phyloP scores from a whole-genome alignment of 257 asterid genomes.

The Jacaranda mimosifolia region DNA sequence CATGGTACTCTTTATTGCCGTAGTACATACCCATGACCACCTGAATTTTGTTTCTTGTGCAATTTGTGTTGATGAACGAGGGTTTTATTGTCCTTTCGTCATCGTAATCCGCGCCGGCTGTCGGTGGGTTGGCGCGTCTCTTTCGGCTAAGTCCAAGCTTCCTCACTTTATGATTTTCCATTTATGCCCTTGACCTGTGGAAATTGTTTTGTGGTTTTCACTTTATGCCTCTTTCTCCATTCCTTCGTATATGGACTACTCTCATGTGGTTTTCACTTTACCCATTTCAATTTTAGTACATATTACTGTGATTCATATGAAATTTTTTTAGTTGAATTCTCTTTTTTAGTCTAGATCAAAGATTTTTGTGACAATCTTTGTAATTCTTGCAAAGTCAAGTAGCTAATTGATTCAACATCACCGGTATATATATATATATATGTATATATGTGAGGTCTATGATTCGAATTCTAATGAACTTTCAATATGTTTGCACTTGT shows the following conservation, averaged over 20 bases:
- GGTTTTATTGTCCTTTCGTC: slow-evolving; percentile 1
- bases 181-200: slow-evolving; percentile 1
- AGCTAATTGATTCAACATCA: no score
- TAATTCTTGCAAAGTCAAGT: no score
- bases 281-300: no score
- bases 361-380: no score
- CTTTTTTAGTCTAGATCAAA: no score
- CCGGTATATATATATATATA: no score
- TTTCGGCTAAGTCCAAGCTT: slow-evolving; percentile 1
- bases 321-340: no score
- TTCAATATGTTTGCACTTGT: no score
- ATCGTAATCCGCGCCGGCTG: background rate
- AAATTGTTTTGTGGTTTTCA: background rate
- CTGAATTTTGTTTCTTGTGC: background rate
- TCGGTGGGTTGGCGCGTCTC: slow-evolving; percentile 18
- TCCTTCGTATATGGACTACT: background rate
- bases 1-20: no score
- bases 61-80: background rate
- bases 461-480: no score
- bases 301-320: no score
- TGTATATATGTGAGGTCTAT: no score
- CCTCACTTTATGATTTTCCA: background rate
- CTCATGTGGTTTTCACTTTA: background rate
- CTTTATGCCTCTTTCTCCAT: background rate
- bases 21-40: background rate